These are phyloP conservation scores for Urtica urens DNA, from an alignment of 306 rosid genomes.

Conservation along the genomic window DNA sequence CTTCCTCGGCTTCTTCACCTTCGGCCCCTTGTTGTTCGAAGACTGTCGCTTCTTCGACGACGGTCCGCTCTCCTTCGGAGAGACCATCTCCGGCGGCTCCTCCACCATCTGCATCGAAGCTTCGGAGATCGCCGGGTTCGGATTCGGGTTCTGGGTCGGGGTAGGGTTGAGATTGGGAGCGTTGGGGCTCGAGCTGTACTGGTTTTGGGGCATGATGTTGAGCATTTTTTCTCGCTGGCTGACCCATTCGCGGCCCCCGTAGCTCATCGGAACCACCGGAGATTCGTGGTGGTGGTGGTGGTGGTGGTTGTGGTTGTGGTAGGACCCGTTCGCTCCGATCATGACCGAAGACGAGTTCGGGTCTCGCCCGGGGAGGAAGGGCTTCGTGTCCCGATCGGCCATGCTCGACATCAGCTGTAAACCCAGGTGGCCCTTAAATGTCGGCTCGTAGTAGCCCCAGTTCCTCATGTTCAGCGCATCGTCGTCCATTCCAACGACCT, in stretches of 20 bases:
- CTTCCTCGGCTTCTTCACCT: conserved; percentile 66
- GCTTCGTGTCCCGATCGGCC: conserved; percentile 61
- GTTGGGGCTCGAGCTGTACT: too few relatives aligned
- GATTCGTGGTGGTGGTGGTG: conserved; percentile 59
- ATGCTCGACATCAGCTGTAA: conserved; percentile 88
- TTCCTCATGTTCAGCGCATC: conserved; percentile 86
- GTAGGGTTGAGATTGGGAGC: conserved; percentile 48
- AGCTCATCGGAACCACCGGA: conserved; percentile 40
- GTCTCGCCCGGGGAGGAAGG: conserved; percentile 64
- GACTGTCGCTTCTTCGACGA: conserved; percentile 58
- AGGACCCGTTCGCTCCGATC: conserved; percentile 43
- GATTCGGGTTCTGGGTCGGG: conserved; percentile 48
- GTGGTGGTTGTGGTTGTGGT: conserved; percentile 52
- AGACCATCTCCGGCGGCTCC: conserved; percentile 37
- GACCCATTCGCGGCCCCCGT: conserved; percentile 65
- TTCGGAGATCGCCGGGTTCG: conserved; percentile 42
- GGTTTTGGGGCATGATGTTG: conserved; percentile 54
- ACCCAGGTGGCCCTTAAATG: conserved; percentile 77
- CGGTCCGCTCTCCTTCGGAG: conserved; percentile 45
- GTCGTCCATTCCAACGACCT: conserved; percentile 87
- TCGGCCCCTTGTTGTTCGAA: conserved; percentile 58
- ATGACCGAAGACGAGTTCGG: conserved; percentile 44
- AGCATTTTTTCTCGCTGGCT: conserved; percentile 60
- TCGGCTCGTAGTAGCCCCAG: conserved; percentile 91
- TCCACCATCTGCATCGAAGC: conserved; percentile 47